Conservation (phyloP, 495 filamentous ascomycete genomes). For the Aspergillus cavernicola region DNA sequence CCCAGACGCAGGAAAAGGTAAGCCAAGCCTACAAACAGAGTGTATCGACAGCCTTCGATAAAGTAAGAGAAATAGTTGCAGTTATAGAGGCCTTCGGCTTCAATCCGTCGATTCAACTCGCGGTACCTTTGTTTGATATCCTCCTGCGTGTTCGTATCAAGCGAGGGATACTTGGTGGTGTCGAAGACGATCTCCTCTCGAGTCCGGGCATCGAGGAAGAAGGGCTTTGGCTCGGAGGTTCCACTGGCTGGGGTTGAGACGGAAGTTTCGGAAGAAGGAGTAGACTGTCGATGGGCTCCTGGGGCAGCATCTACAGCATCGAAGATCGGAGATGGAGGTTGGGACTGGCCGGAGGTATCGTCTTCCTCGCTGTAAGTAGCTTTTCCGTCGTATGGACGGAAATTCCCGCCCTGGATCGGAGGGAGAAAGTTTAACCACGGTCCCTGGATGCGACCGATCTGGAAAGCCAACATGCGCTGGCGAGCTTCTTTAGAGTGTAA, state of each 20-base stretch:
- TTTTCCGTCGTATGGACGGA: slow-evolving; percentile 54
- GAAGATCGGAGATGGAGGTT: slow-evolving; percentile 63
- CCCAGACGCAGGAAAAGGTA: slow-evolving; percentile 62
- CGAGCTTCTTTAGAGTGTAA: slow-evolving; percentile 79
- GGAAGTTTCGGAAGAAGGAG: slow-evolving; percentile 34
- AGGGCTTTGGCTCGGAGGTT: slow-evolving; percentile 40
- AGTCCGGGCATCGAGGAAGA: slow-evolving; percentile 71
- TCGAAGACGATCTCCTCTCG: slow-evolving; percentile 73
- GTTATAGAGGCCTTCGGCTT: slow-evolving; percentile 71
- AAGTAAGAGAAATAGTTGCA: slow-evolving; percentile 84
- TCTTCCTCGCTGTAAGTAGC: slow-evolving; percentile 18
- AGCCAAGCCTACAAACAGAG: slow-evolving; percentile 59
- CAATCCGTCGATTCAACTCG: slow-evolving; percentile 63
- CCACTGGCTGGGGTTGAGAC: slow-evolving; percentile 28
- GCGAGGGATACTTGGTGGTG: slow-evolving; percentile 73
- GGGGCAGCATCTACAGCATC: slow-evolving; percentile 47
- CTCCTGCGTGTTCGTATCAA: slow-evolving; percentile 72
- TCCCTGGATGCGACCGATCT: slow-evolving; percentile 79
- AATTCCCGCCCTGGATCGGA: slow-evolving; percentile 88
- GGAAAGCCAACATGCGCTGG: slow-evolving; percentile 72
- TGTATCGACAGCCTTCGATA: slow-evolving; percentile 73
- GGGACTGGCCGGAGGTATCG: slow-evolving; percentile 41
- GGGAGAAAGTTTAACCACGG: slow-evolving; percentile 86
- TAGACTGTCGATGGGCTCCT: slow-evolving; percentile 27
- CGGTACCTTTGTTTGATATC: slow-evolving; percentile 80